Conservation (phyloP, 257 asterid species). For the Ajuga chamaepitys region DNA sequence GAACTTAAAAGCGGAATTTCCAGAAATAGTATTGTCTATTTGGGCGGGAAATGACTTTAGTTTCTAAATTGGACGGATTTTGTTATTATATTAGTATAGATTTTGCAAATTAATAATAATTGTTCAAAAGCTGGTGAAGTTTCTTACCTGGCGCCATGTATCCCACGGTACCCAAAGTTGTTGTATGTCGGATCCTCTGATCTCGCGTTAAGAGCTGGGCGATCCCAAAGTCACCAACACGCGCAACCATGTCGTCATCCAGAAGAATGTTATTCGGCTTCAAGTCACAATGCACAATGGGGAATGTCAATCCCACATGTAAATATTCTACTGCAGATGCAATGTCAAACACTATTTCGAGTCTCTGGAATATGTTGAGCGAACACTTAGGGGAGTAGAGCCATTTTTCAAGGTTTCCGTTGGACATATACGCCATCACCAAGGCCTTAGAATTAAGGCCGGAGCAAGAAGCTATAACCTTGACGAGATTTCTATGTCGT, state of each 20-base stretch:
- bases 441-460: not conserved
- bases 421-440: not conserved
- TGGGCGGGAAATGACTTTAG: too few species aligned
- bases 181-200: not conserved
- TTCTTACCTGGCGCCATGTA: slow-evolving; percentile 9
- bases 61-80: too few species aligned
- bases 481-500: not conserved
- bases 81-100: too few species aligned
- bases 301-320: not conserved
- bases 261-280: not conserved
- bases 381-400: not conserved
- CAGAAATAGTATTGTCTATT: too few species aligned
- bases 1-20: too few species aligned
- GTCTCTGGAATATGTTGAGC: not conserved
- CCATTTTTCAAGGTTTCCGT: not conserved
- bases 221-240: not conserved
- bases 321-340: not conserved
- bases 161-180: slow-evolving; percentile 1
- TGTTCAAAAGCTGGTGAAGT: too few species aligned
- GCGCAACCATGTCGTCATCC: not conserved
- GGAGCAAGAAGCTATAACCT: not conserved
- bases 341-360: not conserved
- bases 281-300: not conserved
- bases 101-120: too few species aligned
- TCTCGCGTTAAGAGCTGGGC: not conserved